These are phyloP conservation scores for Parasitella parasitica DNA, from an alignment of 371 early-diverging fungal species.

Conservation along the genomic window DNA sequence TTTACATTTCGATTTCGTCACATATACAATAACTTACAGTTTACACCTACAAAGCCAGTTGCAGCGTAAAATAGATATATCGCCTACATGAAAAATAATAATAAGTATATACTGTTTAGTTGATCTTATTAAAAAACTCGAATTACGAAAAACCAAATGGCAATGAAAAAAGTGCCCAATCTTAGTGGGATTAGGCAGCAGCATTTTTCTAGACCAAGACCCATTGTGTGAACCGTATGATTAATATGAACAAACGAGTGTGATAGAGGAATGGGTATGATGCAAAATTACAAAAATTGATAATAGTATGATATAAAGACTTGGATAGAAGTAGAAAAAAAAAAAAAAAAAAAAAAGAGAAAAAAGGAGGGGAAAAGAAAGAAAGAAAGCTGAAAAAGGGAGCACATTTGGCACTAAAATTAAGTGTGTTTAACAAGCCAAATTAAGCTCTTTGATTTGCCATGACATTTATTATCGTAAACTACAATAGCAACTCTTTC, in stretches of 20 bases:
- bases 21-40: conserved; percentile 14
- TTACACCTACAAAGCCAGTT: conserved; percentile 30
- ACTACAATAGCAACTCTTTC: too few species aligned
- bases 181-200: conserved; percentile 49
- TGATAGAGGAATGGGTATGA: background rate
- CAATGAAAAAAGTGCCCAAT: conserved; percentile 46
- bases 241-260: conserved; percentile 4
- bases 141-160: conserved; percentile 50
- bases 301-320: background rate
- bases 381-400: background rate
- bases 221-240: conserved; percentile 23
- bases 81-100: conserved; percentile 5
- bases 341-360: background rate
- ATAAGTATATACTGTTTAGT: too few species aligned
- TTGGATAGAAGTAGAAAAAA: background rate
- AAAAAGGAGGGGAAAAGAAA: background rate
- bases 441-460: conserved; percentile 1
- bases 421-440: conserved; percentile 1
- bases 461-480: background rate
- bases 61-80: conserved; percentile 25
- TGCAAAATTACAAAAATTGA: background rate
- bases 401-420: background rate
- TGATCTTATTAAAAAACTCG: background rate
- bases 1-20: background rate
- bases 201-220: conserved; percentile 48